Evolutionary conservation across 2,329 filamentous ascomycete species (phyloP), one percentile per base, ranked within the genome.

Genomic region (Aspergillus pseudoterreus): DNA sequence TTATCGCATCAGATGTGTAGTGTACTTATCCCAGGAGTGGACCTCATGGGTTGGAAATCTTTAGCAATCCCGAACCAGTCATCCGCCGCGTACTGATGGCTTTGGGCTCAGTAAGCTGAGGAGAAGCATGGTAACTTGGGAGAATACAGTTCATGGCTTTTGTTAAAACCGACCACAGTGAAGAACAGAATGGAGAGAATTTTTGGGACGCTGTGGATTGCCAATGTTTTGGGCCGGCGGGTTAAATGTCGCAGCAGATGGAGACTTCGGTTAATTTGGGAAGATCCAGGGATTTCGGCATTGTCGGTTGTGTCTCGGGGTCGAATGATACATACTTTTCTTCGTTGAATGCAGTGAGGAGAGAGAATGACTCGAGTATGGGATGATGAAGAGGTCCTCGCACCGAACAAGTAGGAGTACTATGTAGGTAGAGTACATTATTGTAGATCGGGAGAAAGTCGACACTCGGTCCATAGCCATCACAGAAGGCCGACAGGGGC

Each of bases 181-280:
- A 38, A 38, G 6, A 17, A 15, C 6, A 2, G 8, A n/a, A 8
- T 9, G 2, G 35, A 38, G 8, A n/a, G 15, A n/a, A n/a, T 38
- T 38, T 6, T 42, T 19, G 19, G 39, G 39, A 19, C 3, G 17
- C 11, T 17, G 19, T 42, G 39, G 19, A 42, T 22, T 42, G 39
- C 39, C 39, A 42, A 42, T 42, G 39, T 42, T 19, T 42, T 42
- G 39, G 39, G 24, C 15, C 11, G 17, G 39, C 11, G 11, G 15
- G n/a, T 4, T 42, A 24, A 17, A 42, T 42, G 35, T 17, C 11
- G 15, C 35, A 38, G 14, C 6, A 15, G 35, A 17, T 17, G 35
- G 35, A 38, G 15, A n/a, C 35, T 45, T 45, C 43, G 43, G 43
- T 45, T 45, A 45, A 45, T 45, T 45, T 45, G 11, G 24, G 17